Conservation (phyloP, 139 green algal genomes). For the Penium margaritaceum region DNA sequence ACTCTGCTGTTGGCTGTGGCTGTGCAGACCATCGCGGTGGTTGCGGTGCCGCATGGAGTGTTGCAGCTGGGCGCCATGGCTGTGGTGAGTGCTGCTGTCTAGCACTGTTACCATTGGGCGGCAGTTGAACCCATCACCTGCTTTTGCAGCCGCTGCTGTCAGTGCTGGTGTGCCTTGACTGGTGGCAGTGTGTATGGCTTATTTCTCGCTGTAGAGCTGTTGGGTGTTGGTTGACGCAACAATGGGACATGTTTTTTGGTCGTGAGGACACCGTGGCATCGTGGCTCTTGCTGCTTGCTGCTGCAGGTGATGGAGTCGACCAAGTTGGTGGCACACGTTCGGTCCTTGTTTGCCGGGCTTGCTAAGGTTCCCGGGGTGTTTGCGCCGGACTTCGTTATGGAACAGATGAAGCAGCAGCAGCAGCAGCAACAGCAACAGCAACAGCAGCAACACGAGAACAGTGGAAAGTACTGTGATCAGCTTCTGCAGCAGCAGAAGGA, state of each 20-base stretch:
- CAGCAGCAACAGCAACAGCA: too few species aligned
- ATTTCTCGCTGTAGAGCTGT: background rate
- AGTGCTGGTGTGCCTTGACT: background rate
- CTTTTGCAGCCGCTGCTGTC: background rate
- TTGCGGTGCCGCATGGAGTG: background rate
- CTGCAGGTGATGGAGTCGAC: background rate
- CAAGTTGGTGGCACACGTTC: background rate
- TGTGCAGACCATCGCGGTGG: constrained; percentile 12
- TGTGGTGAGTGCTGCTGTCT: background rate
- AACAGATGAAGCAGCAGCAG: too few species aligned
- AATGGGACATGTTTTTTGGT: too few species aligned
- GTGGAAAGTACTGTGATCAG: too few species aligned
- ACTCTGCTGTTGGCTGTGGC: too few species aligned
- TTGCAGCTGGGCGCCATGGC: background rate
- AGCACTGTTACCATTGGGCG: background rate
- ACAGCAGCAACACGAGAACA: too few species aligned
- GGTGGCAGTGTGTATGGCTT: background rate
- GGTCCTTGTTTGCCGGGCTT: background rate
- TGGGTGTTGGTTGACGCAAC: background rate
- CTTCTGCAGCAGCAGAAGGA: too few species aligned
- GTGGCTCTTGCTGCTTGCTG: background rate
- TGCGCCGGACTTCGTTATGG: background rate
- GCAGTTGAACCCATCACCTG: background rate
- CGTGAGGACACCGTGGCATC: too few species aligned
- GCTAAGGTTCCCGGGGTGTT: background rate